These are phyloP conservation scores for Bassia scoparia DNA, from an alignment of 148 eudicot species.

Conservation along the genomic window DNA sequence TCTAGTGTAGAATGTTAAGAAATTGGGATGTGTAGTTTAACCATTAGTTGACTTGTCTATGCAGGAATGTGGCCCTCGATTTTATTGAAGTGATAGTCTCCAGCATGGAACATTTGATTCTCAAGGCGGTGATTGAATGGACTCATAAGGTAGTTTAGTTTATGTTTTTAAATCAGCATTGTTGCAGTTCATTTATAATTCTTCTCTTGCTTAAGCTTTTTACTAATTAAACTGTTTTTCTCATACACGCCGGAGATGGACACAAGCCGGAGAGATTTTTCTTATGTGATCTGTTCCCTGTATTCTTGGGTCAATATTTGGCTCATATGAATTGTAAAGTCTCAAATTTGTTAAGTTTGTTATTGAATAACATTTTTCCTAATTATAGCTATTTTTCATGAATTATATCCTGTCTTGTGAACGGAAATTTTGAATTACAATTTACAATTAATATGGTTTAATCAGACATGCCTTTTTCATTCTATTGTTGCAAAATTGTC, in stretches of 20 bases:
- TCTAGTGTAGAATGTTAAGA: not conserved
- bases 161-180: not conserved
- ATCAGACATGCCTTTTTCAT: not conserved
- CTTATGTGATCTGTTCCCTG: conserved; percentile 47
- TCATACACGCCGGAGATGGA: conserved; percentile 87
- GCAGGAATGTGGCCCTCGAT: conserved; percentile 97
- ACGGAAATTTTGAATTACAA: conserved; percentile 10
- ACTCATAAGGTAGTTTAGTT: conserved; percentile 63
- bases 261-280: conserved; percentile 92
- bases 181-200: not conserved
- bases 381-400: not conserved
- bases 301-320: not conserved
- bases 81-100: conserved; percentile 69
- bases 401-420: not conserved
- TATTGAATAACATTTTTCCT: not conserved
- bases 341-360: conserved; percentile 9
- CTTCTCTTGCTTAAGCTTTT: not conserved
- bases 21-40: not conserved
- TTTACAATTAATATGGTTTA: not conserved
- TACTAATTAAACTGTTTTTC: not conserved
- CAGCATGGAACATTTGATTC: conserved; percentile 95
- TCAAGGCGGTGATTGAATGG: conserved; percentile 88
- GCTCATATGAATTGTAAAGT: not conserved
- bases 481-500: conserved; percentile 3
- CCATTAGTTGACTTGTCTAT: not conserved